Evolutionary conservation across 1,139 yeast genomes (phyloP).

Genomic region (Eremothecium gossypii): DNA sequence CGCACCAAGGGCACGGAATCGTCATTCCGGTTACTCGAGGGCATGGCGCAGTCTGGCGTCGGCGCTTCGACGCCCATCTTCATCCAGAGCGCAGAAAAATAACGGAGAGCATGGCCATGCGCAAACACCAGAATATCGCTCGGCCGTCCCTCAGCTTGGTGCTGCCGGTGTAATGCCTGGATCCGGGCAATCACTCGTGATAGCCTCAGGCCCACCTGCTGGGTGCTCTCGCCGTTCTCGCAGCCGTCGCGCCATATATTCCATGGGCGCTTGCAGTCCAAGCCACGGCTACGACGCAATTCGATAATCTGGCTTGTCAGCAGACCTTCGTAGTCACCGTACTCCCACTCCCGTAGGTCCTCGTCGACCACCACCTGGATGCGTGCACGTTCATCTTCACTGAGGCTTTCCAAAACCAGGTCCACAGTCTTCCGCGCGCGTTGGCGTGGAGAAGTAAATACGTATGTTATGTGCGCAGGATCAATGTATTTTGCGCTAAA

Average conservation of each 20-base stretch:
- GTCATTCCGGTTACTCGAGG: slow-evolving; percentile 22
- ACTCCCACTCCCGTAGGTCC: slow-evolving; percentile 86
- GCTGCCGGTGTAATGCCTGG: slow-evolving; percentile 50
- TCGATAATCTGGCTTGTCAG: slow-evolving; percentile 56
- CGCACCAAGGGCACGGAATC: slow-evolving; percentile 30
- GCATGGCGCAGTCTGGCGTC: slow-evolving; percentile 13
- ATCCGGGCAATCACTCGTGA: slow-evolving; percentile 61
- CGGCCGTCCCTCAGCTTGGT: slow-evolving; percentile 43
- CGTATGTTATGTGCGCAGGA: slow-evolving; percentile 50
- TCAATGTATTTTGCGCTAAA: slow-evolving; percentile 49
- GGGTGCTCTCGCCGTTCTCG: slow-evolving; percentile 71
- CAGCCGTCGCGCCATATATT: slow-evolving; percentile 88
- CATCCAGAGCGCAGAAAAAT: slow-evolving; percentile 86
- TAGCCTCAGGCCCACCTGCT: slow-evolving; percentile 57
- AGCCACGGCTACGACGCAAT: slow-evolving; percentile 52
- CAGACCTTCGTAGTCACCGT: slow-evolving; percentile 90
- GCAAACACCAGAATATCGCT: slow-evolving; percentile 79
- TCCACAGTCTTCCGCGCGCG: slow-evolving; percentile 72
- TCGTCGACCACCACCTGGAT: slow-evolving; percentile 49
- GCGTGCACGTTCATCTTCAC: slow-evolving; percentile 37
- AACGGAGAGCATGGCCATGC: slow-evolving; percentile 87
- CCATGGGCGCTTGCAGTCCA: slow-evolving; percentile 55
- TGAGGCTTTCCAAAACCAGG: slow-evolving; percentile 42
- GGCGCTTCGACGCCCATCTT: slow-evolving; percentile 28
- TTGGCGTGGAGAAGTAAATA: slow-evolving; percentile 69